A percentile compares a stretch with the other conserved stretches of the same genome.
Evolutionary conservation across 192 early-diverging fungal genomes (phyloP).

Genomic region (Gigaspora rosea): DNA sequence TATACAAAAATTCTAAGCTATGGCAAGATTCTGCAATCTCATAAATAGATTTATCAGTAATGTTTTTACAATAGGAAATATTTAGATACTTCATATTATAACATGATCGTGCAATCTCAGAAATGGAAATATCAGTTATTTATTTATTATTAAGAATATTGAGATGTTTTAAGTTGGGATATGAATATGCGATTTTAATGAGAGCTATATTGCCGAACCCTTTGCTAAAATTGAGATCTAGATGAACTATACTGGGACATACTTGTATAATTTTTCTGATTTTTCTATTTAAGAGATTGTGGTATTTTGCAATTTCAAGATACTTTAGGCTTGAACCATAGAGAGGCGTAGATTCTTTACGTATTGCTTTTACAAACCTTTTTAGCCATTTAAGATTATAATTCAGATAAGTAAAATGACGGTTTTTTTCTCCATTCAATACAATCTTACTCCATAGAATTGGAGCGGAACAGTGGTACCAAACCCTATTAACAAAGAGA

Average conservation of each 20-base stretch:
- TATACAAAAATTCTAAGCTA: constrained; percentile 16
- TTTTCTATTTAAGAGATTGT: constrained; percentile 14
- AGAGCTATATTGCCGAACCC: not conserved
- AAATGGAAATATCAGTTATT: constrained; percentile 11
- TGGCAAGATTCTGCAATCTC: not conserved
- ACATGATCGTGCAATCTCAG: too few species aligned
- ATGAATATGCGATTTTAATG: constrained; percentile 12
- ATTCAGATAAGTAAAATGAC: constrained; percentile 19
- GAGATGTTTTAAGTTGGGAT: constrained; percentile 17
- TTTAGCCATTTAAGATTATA: constrained; percentile 17
- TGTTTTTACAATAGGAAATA: not conserved
- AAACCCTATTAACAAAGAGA: constrained; percentile 6
- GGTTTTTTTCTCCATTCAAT: constrained; percentile 6
- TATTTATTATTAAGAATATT: constrained; percentile 15
- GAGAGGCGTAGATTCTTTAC: constrained; percentile 3
- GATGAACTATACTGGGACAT: constrained; percentile 12
- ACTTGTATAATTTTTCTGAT: constrained; percentile 17
- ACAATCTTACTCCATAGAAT: constrained; percentile 12
- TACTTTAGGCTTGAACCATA: constrained; percentile 8
- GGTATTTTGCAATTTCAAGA: constrained; percentile 14
- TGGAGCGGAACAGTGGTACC: constrained; percentile 10
- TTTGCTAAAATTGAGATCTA: constrained; percentile 16
- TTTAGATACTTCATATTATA: constrained; percentile 17
- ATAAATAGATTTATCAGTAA: constrained; percentile 10
- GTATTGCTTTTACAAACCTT: constrained; percentile 13